Evolutionary conservation across 2,329 filamentous ascomycete species (phyloP).

Genomic region (Ustulina deusta): DNA sequence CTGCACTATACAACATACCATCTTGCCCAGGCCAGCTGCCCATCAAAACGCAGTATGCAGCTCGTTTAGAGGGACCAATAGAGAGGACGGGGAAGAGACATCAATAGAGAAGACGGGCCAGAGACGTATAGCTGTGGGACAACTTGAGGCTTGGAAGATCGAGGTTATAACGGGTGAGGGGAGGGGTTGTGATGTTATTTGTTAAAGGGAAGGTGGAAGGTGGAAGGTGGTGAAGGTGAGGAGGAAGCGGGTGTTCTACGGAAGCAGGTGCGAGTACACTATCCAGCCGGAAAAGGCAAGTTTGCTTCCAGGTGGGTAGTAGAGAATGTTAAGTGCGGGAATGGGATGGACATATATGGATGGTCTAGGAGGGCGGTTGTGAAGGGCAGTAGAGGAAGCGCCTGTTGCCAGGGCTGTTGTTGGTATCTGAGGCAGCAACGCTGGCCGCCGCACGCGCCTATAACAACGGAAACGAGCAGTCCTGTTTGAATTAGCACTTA

Average conservation of each 20-base stretch:
- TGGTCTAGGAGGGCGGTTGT: background rate
- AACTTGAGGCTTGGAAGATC: background rate
- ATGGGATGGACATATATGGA: background rate
- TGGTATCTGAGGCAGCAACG: background rate
- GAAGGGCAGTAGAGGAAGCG: background rate
- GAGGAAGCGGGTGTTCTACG: background rate
- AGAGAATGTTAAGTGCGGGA: background rate
- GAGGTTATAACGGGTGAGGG: background rate
- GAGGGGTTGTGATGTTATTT: background rate
- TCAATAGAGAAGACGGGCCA: constrained; percentile 10
- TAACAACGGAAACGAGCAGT: background rate
- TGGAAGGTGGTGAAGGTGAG: background rate
- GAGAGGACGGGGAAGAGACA: constrained; percentile 2
- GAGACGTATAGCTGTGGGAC: background rate
- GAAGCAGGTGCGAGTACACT: background rate
- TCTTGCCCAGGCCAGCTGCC: constrained; percentile 20
- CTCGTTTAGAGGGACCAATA: background rate
- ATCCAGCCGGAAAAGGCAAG: background rate
- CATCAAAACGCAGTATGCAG: background rate
- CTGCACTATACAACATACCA: constrained; percentile 39
- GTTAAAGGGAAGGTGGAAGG: too few relatives aligned
- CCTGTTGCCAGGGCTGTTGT: background rate
- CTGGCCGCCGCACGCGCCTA: background rate
- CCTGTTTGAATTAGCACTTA: constrained; percentile 51
- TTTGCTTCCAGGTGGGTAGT: background rate